A percentile compares a stretch with the other conserved stretches of the same genome.
Conservation (phyloP, 2,329 filamentous ascomycete genomes). For the Calonectria multiphialidica region DNA sequence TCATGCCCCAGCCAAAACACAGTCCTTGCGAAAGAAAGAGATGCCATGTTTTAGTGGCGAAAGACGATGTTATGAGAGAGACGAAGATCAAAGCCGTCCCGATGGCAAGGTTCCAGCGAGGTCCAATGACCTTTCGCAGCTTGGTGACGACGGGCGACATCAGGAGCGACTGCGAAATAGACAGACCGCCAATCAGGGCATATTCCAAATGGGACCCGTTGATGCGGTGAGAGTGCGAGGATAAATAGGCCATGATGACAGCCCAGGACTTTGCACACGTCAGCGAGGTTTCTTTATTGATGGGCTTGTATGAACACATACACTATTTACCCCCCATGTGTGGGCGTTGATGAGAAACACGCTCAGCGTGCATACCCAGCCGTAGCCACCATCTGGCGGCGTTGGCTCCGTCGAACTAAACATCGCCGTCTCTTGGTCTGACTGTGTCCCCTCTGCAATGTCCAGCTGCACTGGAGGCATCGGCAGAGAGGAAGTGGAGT, state of each 20-base stretch:
- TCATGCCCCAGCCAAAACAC: slow-evolving; percentile 78
- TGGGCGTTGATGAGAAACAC: slow-evolving; percentile 69
- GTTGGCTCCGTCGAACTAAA: not conserved
- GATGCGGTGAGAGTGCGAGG: slow-evolving; percentile 58
- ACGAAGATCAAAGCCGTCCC: slow-evolving; percentile 72
- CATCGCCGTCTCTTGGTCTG: not conserved
- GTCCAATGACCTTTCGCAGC: slow-evolving; percentile 69
- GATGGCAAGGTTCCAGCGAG: slow-evolving; percentile 69
- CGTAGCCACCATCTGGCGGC: slow-evolving; percentile 49
- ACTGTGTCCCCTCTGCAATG: not conserved
- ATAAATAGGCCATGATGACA: slow-evolving; percentile 66
- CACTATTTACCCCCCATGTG: slow-evolving; percentile 60
- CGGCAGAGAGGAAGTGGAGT: not conserved
- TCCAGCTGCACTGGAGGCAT: not conserved
- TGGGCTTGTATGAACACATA: not conserved
- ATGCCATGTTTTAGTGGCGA: slow-evolving; percentile 75
- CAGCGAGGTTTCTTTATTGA: not conserved
- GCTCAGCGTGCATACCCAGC: slow-evolving; percentile 49
- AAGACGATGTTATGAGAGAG: slow-evolving; percentile 76
- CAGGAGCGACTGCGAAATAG: slow-evolving; percentile 62
- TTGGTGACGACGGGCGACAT: slow-evolving; percentile 74
- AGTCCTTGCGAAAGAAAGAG: slow-evolving; percentile 79
- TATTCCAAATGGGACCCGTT: slow-evolving; percentile 72
- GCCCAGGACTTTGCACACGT: slow-evolving; percentile 35
- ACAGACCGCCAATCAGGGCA: slow-evolving; percentile 73